Evolutionary conservation across 495 filamentous ascomycete species (phyloP).

Genomic region (Pyrenopolyporus hunteri): DNA sequence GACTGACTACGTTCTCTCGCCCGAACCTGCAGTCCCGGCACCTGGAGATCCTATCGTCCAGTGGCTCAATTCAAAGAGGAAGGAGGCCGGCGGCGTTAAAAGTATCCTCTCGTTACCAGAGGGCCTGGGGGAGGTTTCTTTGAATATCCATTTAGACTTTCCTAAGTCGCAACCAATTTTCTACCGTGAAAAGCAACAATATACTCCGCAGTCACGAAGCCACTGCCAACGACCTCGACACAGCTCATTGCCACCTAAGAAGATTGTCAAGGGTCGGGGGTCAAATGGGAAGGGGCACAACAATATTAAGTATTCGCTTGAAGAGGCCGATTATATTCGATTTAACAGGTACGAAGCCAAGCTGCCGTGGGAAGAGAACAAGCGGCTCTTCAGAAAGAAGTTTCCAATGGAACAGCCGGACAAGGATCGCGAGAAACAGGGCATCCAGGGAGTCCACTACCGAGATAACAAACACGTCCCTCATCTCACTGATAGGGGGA

Average conservation of each 20-base stretch:
- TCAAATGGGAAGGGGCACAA: conserved; percentile 23
- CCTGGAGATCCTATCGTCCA: conserved; percentile 31
- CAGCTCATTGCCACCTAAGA: background rate
- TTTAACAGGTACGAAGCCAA: conserved; percentile 47
- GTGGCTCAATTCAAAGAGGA: conserved; percentile 31
- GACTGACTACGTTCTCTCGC: conserved; percentile 4
- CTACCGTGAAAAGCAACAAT: conserved; percentile 15
- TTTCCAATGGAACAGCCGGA: conserved; percentile 35
- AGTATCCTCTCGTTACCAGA: conserved; percentile 25
- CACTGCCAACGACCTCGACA: background rate
- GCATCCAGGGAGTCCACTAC: conserved; percentile 48
- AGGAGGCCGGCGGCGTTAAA: conserved; percentile 9
- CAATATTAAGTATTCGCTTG: conserved; percentile 44
- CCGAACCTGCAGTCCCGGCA: background rate
- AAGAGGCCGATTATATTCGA: conserved; percentile 45
- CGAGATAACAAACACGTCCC: conserved; percentile 45
- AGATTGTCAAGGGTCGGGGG: background rate
- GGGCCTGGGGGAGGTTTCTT: background rate
- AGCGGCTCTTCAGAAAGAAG: conserved; percentile 34
- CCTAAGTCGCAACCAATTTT: background rate
- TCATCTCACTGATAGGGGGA: conserved; percentile 22
- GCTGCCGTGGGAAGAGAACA: conserved; percentile 42
- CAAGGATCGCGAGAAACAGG: conserved; percentile 31
- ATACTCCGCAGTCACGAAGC: background rate
- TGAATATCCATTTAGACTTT: background rate